Evolutionary conservation across 768 basidiomycete genomes (phyloP).

Genomic region (Cystofilobasidium capitatum): DNA sequence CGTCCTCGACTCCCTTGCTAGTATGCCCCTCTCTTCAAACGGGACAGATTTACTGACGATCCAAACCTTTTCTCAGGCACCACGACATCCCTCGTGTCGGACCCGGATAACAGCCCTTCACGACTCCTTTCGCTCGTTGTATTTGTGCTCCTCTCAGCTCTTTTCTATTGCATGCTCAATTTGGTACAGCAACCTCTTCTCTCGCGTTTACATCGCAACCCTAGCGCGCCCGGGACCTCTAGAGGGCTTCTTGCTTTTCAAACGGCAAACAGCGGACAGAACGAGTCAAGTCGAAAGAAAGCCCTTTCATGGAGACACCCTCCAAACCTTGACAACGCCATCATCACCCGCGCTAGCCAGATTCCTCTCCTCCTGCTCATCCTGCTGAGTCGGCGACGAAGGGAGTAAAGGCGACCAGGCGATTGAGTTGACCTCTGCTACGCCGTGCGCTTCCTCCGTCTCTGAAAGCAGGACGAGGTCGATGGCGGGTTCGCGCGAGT

Average conservation of each 20-base stretch:
- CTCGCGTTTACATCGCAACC: no score
- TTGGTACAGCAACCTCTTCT: not conserved
- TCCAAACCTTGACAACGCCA: constrained; percentile 73
- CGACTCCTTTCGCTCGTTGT: not conserved
- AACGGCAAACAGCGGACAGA: no score
- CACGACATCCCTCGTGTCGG: constrained; percentile 29
- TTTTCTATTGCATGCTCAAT: not conserved
- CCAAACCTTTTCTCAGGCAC: not conserved
- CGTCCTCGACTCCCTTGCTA: not conserved
- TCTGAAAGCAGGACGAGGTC: constrained; percentile 47
- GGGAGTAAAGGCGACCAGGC: constrained; percentile 59
- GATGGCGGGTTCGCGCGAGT: not conserved
- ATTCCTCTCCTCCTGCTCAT: not conserved
- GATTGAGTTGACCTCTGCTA: constrained; percentile 74
- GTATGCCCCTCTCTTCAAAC: not conserved
- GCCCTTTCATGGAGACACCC: no score
- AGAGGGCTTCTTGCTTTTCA: no score
- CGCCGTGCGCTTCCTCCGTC: constrained; percentile 60
- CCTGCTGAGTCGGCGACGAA: not conserved
- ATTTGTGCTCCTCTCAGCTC: constrained; percentile 1
- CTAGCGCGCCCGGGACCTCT: no score
- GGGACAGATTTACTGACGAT: not conserved
- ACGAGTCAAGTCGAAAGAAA: no score
- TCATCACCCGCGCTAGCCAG: constrained; percentile 47
- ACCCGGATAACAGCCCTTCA: constrained; percentile 21